phyloP scores from a whole-genome alignment of 306 rosid species.

The Corylus avellana region DNA sequence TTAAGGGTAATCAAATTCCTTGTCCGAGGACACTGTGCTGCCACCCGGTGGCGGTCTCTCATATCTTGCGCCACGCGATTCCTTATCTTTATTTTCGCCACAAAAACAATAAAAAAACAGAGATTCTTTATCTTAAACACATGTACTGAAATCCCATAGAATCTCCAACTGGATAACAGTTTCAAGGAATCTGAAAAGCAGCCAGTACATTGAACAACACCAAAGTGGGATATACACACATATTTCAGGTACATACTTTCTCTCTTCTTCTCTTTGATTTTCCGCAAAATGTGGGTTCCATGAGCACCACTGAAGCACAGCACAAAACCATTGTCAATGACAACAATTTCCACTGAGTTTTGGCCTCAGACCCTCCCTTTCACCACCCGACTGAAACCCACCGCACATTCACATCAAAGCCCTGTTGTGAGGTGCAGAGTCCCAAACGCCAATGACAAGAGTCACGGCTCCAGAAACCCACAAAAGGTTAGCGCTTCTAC shows the following conservation, averaged over 20 bases:
- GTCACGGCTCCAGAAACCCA: slow-evolving; percentile 31
- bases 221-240: background rate
- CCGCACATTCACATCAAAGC: slow-evolving; percentile 34
- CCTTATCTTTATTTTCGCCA: no score
- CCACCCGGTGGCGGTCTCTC: no score
- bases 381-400: slow-evolving; percentile 31
- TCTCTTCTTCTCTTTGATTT: background rate
- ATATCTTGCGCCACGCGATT: no score
- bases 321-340: slow-evolving; percentile 38
- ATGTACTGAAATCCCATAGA: slow-evolving; percentile 3
- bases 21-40: no score
- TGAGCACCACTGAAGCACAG: slow-evolving; percentile 19
- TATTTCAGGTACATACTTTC: slow-evolving; percentile 5
- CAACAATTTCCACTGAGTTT: slow-evolving; percentile 62
- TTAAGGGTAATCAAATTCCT: no score
- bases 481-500: slow-evolving; percentile 28
- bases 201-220: background rate
- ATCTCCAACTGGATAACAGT: background rate
- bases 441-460: slow-evolving; percentile 30
- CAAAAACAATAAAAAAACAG: background rate
- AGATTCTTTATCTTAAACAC: slow-evolving; percentile 38
- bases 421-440: slow-evolving; percentile 34
- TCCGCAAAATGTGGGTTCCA: slow-evolving; percentile 19
- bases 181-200: background rate
- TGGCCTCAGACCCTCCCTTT: slow-evolving; percentile 48